Conservation (phyloP, 495 filamentous ascomycete species). For the Xylaria cubensis region DNA sequence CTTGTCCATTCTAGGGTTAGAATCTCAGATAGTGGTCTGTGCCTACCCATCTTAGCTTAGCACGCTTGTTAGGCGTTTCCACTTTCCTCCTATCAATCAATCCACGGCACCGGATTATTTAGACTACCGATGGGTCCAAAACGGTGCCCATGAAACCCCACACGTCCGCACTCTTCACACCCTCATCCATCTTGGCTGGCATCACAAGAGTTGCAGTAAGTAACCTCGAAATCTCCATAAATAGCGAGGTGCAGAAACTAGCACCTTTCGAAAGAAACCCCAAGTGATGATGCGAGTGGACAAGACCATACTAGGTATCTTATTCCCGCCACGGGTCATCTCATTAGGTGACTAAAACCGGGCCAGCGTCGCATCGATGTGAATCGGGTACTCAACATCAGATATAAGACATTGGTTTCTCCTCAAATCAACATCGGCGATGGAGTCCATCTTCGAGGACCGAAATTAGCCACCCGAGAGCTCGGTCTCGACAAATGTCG, state of each 20-base stretch:
- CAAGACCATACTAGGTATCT: background rate
- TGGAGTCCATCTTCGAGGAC: background rate
- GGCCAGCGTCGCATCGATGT: background rate
- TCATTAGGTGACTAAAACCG: constrained; percentile 8
- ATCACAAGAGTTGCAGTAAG: background rate
- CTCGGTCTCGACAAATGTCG: too few relatives aligned
- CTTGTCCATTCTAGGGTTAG: background rate
- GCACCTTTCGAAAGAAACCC: background rate
- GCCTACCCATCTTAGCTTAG: constrained; percentile 12
- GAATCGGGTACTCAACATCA: background rate
- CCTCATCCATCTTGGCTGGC: constrained; percentile 1
- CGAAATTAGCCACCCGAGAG: background rate
- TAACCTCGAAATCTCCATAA: constrained; percentile 9
- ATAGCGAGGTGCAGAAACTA: constrained; percentile 1
- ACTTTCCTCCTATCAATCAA: background rate
- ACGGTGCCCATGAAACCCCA: background rate
- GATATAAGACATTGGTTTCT: background rate
- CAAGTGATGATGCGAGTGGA: background rate
- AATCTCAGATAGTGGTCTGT: background rate
- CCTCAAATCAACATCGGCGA: background rate
- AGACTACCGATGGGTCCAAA: background rate
- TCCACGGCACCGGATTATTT: constrained; percentile 13
- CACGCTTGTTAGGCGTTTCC: too few relatives aligned
- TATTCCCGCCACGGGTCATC: background rate
- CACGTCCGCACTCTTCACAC: background rate